Base-by-base conservation (phyloP, 805 yeast species). In the Teunomyces barrocoloradensis region DNA sequence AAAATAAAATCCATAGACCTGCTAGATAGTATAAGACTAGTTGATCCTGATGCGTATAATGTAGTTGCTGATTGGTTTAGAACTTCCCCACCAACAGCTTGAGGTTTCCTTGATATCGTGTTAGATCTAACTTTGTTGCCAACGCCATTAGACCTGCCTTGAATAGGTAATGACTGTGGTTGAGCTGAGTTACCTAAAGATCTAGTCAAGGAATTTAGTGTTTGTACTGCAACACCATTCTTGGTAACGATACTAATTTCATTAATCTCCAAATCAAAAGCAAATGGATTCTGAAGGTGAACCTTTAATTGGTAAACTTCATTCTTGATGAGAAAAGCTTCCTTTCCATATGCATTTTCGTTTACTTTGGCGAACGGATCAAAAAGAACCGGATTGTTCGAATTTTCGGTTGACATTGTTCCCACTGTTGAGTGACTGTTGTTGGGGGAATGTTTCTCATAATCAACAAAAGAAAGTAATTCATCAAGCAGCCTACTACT, bases 261-360 rank as follows among this genome's bases (percentile, higher is more conserved):
- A 15, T 72, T 69, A 4, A 91, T 66, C 33, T 80, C 83, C 11
- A 91, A 68, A 36, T 85, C 89, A 63, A 88, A 89, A 5, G 79
- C 78, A 66, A 81, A 89, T 6, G 96, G 96, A 60, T 92, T 92
- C 58, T 86, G 90, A 6, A 91, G 57, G 3, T 72, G 67, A 1
- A 88, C 67, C 5, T 69, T 60, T 13, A 87, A 69, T 47, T 81
- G 85, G 10, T 80, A 77, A 4, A 78, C 70, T 45, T 89, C 96
- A 43, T 67, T 66, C 28, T 60, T 61, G 18, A 73, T 64, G 9
- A 71, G 50, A 3, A 71, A 49, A 25, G 54, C 52, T 29, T 82
- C 87, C 53, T 79, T 79, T 13, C 83, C 82, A 5, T 82, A 53
- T 15, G 71, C 58, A 4, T 45, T 45, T 1, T 53, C 2, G 20